Base-by-base conservation (phyloP, 306 rosid genomes). In the Inga oerstediana region DNA sequence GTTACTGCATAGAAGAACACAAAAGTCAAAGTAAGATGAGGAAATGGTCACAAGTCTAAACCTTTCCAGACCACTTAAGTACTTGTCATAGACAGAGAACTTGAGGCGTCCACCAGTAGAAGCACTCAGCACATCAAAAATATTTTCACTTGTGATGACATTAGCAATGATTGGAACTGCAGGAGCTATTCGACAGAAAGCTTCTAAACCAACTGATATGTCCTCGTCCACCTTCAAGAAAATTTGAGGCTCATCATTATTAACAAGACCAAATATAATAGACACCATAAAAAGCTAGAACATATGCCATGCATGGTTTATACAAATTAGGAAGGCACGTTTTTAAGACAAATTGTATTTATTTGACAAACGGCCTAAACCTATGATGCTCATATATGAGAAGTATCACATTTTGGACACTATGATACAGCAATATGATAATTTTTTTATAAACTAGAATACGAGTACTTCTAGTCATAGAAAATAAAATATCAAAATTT, bases 161-260 rank as follows among this genome's bases (percentile, higher is more conserved):
- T 92, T 87, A 48, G 98, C 97, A 75, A 94, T 92, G 86, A 90
- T 86, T 80, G 98, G 99, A 84, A 91, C 90, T 75, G 97, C 94
- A 45, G 99, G 91, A 84, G 99, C 94, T 78, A 97, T 94, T 88
- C 99, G 91, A 74, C 92, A 97, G 89, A 97, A 97, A 75, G 98
- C 99, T 84, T 91, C 97, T 62, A 88, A 74, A 44, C 98, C 91
- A 84, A 91, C 93, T 39, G 99, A 86, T 82, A 86, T 74, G 5
- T 91, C 95, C 78, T 89, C 98, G 80, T 89, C 90, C 8, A 92
- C 88, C 97, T 97, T 91, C 87, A 86, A 73, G 82, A 84, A 82
- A 83, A 77, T 62, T 61, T 15, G 83, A 51, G 37, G 58, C 48
- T 77, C 48, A 66, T 79, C 61, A 80, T 81, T 54, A 84, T 52